Conservation (phyloP, 192 early-diverging fungal species). For the Spizellomyces sp. region DNA sequence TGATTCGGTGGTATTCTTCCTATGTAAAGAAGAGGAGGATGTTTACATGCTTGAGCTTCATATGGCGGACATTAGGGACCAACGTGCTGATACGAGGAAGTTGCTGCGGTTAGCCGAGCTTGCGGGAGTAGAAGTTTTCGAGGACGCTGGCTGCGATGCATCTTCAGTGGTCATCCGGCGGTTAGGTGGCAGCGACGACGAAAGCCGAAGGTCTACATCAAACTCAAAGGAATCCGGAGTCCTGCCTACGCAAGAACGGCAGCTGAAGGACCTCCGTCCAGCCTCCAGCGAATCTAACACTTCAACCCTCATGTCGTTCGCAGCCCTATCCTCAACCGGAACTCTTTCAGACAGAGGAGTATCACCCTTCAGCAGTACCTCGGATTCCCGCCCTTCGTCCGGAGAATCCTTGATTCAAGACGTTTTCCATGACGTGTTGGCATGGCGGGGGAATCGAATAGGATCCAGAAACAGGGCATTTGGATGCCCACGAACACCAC, state of each 20-base stretch:
- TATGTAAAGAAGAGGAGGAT: constrained; percentile 61
- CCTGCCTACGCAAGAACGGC: no score
- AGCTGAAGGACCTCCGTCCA: neutral
- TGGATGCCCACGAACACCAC: constrained; percentile 20
- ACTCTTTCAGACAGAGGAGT: constrained; percentile 1
- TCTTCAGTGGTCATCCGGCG: constrained; percentile 2
- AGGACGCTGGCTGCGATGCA: constrained; percentile 12
- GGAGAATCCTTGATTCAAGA: constrained; percentile 25
- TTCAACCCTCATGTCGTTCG: neutral
- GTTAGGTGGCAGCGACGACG: no score
- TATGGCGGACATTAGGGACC: constrained; percentile 38
- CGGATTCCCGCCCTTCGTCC: constrained; percentile 18
- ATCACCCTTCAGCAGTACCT: constrained; percentile 12
- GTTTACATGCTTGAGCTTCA: constrained; percentile 60
- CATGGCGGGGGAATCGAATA: constrained; percentile 14
- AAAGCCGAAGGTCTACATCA: no score
- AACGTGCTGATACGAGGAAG: constrained; percentile 6
- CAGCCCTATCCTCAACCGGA: neutral
- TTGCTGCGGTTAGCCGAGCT: constrained; percentile 29
- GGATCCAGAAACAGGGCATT: constrained; percentile 4
- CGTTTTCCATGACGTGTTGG: constrained; percentile 15
- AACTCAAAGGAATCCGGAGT: no score
- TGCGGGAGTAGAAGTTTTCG: constrained; percentile 23
- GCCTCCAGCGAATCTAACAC: neutral
- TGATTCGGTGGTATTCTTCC: constrained; percentile 51